phyloP scores from a whole-genome alignment of 164 flowering plant species.

The Saururus chinensis region DNA sequence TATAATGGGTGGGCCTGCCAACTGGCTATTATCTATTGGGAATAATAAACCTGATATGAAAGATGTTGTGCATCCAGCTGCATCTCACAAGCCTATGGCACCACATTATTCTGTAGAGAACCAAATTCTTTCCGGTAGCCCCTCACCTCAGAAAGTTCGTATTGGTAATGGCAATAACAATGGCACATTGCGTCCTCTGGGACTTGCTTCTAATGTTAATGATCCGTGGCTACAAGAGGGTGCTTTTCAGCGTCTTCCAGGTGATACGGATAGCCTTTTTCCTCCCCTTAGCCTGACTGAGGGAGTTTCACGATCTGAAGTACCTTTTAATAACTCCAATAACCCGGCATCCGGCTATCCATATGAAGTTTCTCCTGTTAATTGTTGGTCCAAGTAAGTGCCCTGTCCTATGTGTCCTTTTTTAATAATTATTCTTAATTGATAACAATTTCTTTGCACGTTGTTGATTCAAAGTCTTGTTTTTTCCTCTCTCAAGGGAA shows the following conservation, averaged over 20 bases:
- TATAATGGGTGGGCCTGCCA: slow-evolving; percentile 44
- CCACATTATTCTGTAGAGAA: slow-evolving; percentile 50
- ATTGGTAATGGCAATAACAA: slow-evolving; percentile 38
- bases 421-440: not conserved
- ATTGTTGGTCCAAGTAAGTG: slow-evolving; percentile 71
- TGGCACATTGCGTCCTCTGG: slow-evolving; percentile 24
- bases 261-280: slow-evolving; percentile 26
- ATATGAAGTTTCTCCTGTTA: slow-evolving; percentile 38
- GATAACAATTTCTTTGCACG: not conserved
- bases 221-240: slow-evolving; percentile 54
- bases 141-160: slow-evolving; percentile 30
- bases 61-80: slow-evolving; percentile 30
- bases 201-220: slow-evolving; percentile 27
- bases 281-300: slow-evolving; percentile 24
- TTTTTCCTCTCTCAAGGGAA: too few species aligned
- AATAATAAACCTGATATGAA: slow-evolving; percentile 37
- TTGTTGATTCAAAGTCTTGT: not conserved
- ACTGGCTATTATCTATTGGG: slow-evolving; percentile 60
- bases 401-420: not conserved
- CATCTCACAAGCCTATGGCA: slow-evolving; percentile 34
- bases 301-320: slow-evolving; percentile 34
- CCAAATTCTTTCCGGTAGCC: slow-evolving; percentile 25
- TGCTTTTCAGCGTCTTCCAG: slow-evolving; percentile 34
- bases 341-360: slow-evolving; percentile 28
- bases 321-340: slow-evolving; percentile 36